These are phyloP conservation scores for Sporothrix curviconia DNA, from an alignment of 2,329 filamentous ascomycete species.

Conservation along the genomic window DNA sequence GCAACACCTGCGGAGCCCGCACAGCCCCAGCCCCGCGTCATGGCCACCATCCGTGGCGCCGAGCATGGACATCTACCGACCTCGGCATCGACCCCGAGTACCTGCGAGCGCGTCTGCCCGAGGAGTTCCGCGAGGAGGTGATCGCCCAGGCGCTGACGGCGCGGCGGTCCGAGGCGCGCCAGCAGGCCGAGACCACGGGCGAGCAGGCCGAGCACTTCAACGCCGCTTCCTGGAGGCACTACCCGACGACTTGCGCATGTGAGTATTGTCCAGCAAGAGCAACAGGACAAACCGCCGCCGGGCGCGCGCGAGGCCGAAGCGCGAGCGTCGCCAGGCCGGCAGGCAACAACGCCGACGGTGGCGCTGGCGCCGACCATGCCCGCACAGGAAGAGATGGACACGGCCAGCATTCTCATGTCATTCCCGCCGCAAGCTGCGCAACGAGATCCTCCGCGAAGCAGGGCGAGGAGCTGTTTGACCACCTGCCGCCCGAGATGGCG, in stretches of 20 bases:
- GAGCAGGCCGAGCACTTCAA: conserved; percentile 75
- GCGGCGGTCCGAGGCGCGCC: conserved; percentile 68
- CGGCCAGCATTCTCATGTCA: conserved; percentile 85
- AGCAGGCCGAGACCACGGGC: conserved; percentile 56
- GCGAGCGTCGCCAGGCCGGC: conserved; percentile 58
- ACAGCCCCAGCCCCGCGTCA: conserved; percentile 48
- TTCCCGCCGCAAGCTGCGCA: conserved; percentile 76
- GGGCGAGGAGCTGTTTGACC: conserved; percentile 77
- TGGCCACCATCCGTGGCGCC: conserved; percentile 77
- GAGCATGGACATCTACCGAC: conserved; percentile 88
- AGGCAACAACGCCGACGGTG: no score
- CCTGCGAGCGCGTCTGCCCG: conserved; percentile 91
- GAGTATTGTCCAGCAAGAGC: conserved; percentile 87
- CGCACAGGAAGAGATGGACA: conserved; percentile 67
- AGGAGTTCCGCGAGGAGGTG: conserved; percentile 93
- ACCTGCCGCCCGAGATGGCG: conserved; percentile 77
- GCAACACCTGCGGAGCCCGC: background rate
- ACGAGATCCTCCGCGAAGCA: conserved; percentile 87
- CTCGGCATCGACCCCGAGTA: conserved; percentile 93
- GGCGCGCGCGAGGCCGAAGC: conserved; percentile 80
- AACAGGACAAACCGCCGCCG: conserved; percentile 78
- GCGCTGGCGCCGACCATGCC: conserved; percentile 45
- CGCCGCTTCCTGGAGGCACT: conserved; percentile 90
- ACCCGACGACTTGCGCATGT: conserved; percentile 80
- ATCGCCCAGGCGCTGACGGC: conserved; percentile 84